Evolutionary conservation across 83 land plant species (phyloP), one percentile per base, ranked within the genome.

Genomic region (Picea abies): DNA sequence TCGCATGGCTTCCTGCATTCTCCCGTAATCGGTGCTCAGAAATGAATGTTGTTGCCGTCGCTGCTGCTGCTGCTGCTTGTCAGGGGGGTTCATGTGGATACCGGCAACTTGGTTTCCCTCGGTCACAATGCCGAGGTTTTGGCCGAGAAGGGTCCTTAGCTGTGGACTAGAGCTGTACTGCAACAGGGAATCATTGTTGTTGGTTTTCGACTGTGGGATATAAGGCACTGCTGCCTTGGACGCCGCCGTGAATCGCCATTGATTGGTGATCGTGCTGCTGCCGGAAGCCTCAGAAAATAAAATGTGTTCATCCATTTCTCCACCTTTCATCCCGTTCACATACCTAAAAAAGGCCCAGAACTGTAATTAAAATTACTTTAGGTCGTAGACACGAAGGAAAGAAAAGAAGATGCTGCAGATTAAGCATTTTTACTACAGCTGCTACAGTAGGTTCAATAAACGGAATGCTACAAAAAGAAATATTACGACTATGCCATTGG

Each of bases 261-360:
- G 12, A 58, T 77, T 81, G 64, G 85, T 90, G 0, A 80, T 4
- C 1, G 81, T 81, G 32, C 17, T 80, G 80, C 88, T 89, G 72
- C 84, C 85, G 3, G 91, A 85, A 9, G 90, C 83, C 39, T 86
- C 88, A 3, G 86, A 66, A 75, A 86, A 91, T 75, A 89, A 83
- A 69, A 84, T 87, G 22, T 81, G 87, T 52, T 86, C 93, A 20
- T 85, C 91, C 11, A 41, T 60, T 16, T 80, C 88, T 56, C 60
- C 60, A 32, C 67, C 22, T 83, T 82, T 86, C 4, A 79, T 39
- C 20, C 76, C 76, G 1, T 72, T 72, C 56, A n/a, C 9, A 41
- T 72, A 72, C 76, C 76, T 72, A 23, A 2, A 41, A 16, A 44
- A 56, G 4, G 19, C 11, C 39, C 72, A 8, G 16, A 29, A 68